Evolutionary conservation across 2,329 filamentous ascomycete species (phyloP), one percentile per base, ranked within the genome.

Genomic region (Stemphylium vesicarium): DNA sequence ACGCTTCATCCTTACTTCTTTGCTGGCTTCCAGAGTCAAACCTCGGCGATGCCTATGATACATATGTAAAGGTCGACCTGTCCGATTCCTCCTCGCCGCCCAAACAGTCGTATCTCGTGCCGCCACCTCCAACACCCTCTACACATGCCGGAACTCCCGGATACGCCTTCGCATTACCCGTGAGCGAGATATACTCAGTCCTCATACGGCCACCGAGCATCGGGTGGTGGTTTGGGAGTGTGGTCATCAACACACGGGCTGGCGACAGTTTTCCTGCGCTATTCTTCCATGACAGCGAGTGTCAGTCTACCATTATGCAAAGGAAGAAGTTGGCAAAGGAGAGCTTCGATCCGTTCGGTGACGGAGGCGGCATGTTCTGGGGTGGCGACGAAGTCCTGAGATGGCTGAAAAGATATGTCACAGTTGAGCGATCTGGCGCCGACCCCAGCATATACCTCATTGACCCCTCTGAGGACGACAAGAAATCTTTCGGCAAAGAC

Each of bases 221-320:
- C 7, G 96, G 95, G 13, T 99, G 95, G 96, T 99, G 95, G 95
- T 97, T 96, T 74, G 95, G 95, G 31, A 96, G 92, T 60, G 78
- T 99, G 24, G 89, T 99, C 53, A 91, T 99, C 79, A 99, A 99
- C 73, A 92, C 91, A 1, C 83, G 90, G 11, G 87, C 89, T 0
- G 96, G 96, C 3, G 93, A 98, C 72, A 95, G 91, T 72, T 96
- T 98, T 64, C 95, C 95, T 0, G 92, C 95, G 0, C 80, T 99
- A 1, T 99, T 99, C 79, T 99, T 99, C 78, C 95, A 99, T 74
- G 95, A 99, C 70, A 92, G 88, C 59, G 95, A 99, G 79, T 99
- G 95, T 70, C 90, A 96, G 77, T 96, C 90, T 48, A 99, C 95
- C 0, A 96, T 98, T 18, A 78, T 96, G 51, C 94, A 98, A 76